Evolutionary conservation across 306 rosid genomes (phyloP).

Genomic region (Senna siamea): DNA sequence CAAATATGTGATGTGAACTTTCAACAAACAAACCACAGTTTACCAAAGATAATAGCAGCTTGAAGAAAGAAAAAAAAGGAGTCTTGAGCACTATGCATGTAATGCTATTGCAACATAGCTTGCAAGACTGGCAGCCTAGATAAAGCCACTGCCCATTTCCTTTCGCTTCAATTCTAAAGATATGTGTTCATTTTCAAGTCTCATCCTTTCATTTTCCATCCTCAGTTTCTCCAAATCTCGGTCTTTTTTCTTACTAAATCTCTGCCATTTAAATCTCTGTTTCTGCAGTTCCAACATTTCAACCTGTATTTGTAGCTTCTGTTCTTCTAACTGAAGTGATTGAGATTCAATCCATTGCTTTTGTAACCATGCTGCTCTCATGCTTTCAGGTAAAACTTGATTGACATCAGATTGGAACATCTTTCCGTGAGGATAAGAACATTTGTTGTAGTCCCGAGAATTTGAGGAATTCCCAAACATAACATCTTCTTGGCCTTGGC

Average conservation of each 20-base stretch:
- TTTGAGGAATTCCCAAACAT: constrained; percentile 51
- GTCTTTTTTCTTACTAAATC: constrained; percentile 79
- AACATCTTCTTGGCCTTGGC: constrained; percentile 58
- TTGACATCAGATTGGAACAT: constrained; percentile 53
- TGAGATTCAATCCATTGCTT: constrained; percentile 79
- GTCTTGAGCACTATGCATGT: constrained; percentile 29
- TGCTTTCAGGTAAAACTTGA: constrained; percentile 62
- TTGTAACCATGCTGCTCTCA: constrained; percentile 58
- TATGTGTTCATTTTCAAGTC: constrained; percentile 81
- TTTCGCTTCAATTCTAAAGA: constrained; percentile 73
- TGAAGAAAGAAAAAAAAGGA: too few relatives aligned
- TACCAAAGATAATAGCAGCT: constrained; percentile 30
- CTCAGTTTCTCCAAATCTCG: constrained; percentile 82
- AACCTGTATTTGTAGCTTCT: constrained; percentile 79
- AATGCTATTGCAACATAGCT: constrained; percentile 33
- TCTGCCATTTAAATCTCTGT: constrained; percentile 85
- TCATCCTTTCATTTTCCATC: constrained; percentile 83
- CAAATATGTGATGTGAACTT: constrained; percentile 32
- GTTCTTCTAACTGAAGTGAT: constrained; percentile 77
- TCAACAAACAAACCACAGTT: constrained; percentile 39
- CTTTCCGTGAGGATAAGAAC: constrained; percentile 52
- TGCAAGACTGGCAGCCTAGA: constrained; percentile 45
- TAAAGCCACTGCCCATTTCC: constrained; percentile 60
- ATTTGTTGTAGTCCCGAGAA: constrained; percentile 58
- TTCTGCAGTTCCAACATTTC: constrained; percentile 86